These are phyloP conservation scores for Colletotrichum lini DNA, from an alignment of 2,329 filamentous ascomycete genomes.

Conservation along the genomic window DNA sequence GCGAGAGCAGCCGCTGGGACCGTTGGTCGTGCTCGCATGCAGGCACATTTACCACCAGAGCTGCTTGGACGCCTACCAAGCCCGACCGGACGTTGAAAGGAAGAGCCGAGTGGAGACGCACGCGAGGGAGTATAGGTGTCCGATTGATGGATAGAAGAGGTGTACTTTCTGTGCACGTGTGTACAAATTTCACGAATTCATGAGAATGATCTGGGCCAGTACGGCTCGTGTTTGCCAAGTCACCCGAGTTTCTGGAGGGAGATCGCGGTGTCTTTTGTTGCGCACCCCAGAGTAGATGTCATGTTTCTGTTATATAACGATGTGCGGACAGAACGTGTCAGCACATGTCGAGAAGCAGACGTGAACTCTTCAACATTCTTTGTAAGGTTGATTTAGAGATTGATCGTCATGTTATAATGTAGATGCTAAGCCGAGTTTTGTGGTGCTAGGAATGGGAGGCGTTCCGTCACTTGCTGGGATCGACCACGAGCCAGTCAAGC, in stretches of 20 bases:
- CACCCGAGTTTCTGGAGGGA: neutral
- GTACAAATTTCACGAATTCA: conserved; percentile 43
- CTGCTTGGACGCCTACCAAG: conserved; percentile 77
- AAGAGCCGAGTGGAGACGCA: conserved; percentile 56
- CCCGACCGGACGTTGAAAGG: conserved; percentile 62
- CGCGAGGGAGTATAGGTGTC: conserved; percentile 68
- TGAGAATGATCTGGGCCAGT: conserved; percentile 22
- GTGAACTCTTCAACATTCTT: neutral
- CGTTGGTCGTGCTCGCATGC: conserved; percentile 78
- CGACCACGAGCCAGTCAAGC: neutral
- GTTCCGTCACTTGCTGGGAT: neutral
- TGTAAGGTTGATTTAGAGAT: neutral
- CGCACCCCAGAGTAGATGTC: neutral
- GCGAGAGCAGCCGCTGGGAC: conserved; percentile 68
- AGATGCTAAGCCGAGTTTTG: conserved; percentile 11
- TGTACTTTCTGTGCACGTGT: conserved; percentile 36
- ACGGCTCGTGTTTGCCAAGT: neutral
- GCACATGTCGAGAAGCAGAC: neutral
- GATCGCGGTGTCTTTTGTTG: neutral
- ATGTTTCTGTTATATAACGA: neutral
- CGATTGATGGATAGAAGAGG: conserved; percentile 65
- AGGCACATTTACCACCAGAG: conserved; percentile 79
- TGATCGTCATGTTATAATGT: neutral
- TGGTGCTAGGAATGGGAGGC: neutral
- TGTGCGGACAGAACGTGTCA: too few species aligned